These are phyloP conservation scores for Pichia scutulata DNA, from an alignment of 805 yeast genomes.

Conservation along the genomic window DNA sequence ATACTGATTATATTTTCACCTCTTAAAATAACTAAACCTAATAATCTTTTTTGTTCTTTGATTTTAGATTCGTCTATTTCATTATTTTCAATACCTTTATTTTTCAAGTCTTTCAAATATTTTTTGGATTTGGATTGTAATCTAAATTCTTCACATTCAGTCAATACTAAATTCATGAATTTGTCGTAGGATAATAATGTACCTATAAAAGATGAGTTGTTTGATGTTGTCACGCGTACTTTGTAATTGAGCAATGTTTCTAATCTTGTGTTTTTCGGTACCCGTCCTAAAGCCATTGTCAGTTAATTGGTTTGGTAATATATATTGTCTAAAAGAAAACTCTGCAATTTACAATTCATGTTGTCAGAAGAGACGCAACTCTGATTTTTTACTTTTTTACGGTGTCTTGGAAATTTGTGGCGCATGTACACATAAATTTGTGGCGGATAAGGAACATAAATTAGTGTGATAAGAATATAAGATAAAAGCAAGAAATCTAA, in stretches of 20 bases:
- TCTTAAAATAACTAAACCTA: slow-evolving; percentile 77
- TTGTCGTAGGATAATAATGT: slow-evolving; percentile 82
- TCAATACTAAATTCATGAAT: slow-evolving; percentile 77
- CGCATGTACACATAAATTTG: neutral
- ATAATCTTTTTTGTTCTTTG: slow-evolving; percentile 60
- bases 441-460: neutral
- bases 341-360: too few species aligned
- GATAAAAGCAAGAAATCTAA: neutral
- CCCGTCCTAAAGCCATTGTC: slow-evolving; percentile 7
- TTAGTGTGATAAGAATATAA: too few species aligned
- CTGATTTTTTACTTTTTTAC: too few species aligned
- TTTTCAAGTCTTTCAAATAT: slow-evolving; percentile 19
- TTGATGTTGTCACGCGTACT: slow-evolving; percentile 67
- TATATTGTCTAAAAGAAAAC: too few species aligned
- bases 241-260: slow-evolving; percentile 65
- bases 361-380: neutral
- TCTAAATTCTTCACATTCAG: slow-evolving; percentile 80
- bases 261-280: slow-evolving; percentile 39
- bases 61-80: slow-evolving; percentile 30
- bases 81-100: neutral
- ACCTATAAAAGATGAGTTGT: slow-evolving; percentile 72
- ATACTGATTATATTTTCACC: slow-evolving; percentile 82
- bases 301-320: neutral
- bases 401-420: neutral
- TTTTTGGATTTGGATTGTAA: slow-evolving; percentile 51